phyloP scores from a whole-genome alignment of 2,329 filamentous ascomycete genomes.

The Clonostachys chloroleuca region DNA sequence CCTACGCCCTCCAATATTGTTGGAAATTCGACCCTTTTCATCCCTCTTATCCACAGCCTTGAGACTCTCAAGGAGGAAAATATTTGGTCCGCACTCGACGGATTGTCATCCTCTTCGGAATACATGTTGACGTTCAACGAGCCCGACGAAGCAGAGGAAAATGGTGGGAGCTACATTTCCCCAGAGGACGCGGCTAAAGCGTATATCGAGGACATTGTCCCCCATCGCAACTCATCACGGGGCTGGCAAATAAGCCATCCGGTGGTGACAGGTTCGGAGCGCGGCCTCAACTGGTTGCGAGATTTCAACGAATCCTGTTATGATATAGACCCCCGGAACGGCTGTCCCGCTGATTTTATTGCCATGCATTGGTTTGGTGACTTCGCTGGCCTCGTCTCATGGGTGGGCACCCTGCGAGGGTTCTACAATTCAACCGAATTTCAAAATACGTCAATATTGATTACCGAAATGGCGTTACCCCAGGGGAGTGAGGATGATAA shows the following conservation, averaged over 20 bases:
- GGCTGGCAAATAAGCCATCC: constrained; percentile 33
- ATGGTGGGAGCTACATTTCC: constrained; percentile 29
- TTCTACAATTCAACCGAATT: constrained; percentile 21
- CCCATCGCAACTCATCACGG: constrained; percentile 17
- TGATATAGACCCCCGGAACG: constrained; percentile 22
- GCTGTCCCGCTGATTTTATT: constrained; percentile 33
- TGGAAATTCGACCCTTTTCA: constrained; percentile 19
- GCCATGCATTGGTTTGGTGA: constrained; percentile 35
- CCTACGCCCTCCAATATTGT: constrained; percentile 16
- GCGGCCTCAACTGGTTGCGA: constrained; percentile 30
- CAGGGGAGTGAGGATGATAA: constrained; percentile 23
- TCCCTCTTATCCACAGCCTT: constrained; percentile 30
- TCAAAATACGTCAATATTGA: constrained; percentile 10
- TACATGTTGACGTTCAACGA: constrained; percentile 35
- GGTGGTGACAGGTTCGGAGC: constrained; percentile 29
- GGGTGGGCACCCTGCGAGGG: constrained; percentile 24
- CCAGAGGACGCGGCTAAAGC: constrained; percentile 29
- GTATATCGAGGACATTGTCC: constrained; percentile 28
- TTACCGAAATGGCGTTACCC: constrained; percentile 33
- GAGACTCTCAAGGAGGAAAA: constrained; percentile 19
- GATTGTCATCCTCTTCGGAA: constrained; percentile 23
- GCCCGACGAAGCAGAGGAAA: constrained; percentile 29
- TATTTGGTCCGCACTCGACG: constrained; percentile 15
- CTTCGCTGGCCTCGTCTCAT: constrained; percentile 24
- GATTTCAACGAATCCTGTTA: constrained; percentile 33